These are phyloP conservation scores for Elongisporangium undulatum DNA, from an alignment of 352 stramenopile species.

Conservation along the genomic window DNA sequence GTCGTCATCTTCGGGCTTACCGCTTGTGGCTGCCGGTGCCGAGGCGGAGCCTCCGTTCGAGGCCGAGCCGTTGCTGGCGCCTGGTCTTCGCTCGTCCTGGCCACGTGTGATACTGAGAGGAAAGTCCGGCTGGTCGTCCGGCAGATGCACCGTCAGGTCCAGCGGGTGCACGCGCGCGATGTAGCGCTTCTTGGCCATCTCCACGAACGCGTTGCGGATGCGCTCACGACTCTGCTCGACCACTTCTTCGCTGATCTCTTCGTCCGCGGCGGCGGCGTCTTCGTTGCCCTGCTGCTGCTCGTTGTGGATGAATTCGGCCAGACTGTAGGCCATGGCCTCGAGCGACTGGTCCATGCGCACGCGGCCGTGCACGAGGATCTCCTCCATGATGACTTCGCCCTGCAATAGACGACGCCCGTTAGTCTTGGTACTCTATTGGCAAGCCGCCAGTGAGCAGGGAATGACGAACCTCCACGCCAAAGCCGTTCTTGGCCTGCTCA, in stretches of 20 bases:
- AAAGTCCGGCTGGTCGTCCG: slow-evolving; percentile 55
- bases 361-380: slow-evolving; percentile 78
- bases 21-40: slow-evolving; percentile 11
- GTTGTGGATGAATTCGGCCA: slow-evolving; percentile 58
- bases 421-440: neutral
- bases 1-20: slow-evolving; percentile 28
- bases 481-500: slow-evolving; percentile 66
- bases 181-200: slow-evolving; percentile 89
- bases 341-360: slow-evolving; percentile 84
- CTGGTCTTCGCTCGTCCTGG: slow-evolving; percentile 19
- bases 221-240: slow-evolving; percentile 56
- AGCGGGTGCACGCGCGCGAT: slow-evolving; percentile 82
- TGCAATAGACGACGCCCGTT: slow-evolving; percentile 3
- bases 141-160: slow-evolving; percentile 64
- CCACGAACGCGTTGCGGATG: slow-evolving; percentile 69
- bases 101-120: slow-evolving; percentile 58
- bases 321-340: slow-evolving; percentile 76
- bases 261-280: slow-evolving; percentile 19
- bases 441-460: neutral
- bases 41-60: slow-evolving; percentile 9
- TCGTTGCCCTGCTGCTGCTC: slow-evolving; percentile 18
- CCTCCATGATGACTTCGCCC: slow-evolving; percentile 86
- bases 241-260: slow-evolving; percentile 70
- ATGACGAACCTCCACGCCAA: slow-evolving; percentile 47
- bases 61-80: slow-evolving; percentile 7